A percentile compares a stretch with the other conserved stretches of the same genome.
These are phyloP conservation scores for Saccharum hybrid DNA, from an alignment of 202 grass and related monocot species.

Conservation along the genomic window DNA sequence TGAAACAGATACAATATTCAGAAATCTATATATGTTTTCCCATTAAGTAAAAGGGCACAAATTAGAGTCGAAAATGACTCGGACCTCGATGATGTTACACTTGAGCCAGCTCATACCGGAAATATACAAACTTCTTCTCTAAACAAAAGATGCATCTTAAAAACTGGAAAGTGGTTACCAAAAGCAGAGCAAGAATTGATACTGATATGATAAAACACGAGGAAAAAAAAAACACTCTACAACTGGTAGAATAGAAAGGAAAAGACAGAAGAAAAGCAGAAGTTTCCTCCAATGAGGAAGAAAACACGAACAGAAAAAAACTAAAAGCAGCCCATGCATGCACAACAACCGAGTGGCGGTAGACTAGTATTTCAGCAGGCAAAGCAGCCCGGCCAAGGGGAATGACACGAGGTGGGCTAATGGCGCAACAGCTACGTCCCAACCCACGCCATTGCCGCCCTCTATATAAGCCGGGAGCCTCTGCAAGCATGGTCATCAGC, in stretches of 20 bases:
- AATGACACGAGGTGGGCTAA: slow-evolving; percentile 42
- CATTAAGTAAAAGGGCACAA: not conserved
- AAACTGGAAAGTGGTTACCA: slow-evolving; percentile 22
- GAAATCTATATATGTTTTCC: not conserved
- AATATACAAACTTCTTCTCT: not conserved
- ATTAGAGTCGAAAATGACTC: not conserved
- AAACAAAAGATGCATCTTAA: slow-evolving; percentile 22
- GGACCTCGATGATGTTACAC: not conserved
- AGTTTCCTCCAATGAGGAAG: not conserved
- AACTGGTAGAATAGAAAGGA: not conserved
- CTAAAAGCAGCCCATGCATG: slow-evolving; percentile 31
- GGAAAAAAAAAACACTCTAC: not conserved
- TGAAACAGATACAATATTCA: not conserved
- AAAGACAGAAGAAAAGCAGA: not conserved
- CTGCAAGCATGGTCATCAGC: not conserved
- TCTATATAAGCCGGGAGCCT: slow-evolving; percentile 39
- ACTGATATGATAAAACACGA: slow-evolving; percentile 39
- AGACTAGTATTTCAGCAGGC: slow-evolving; percentile 7
- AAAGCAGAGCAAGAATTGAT: slow-evolving; percentile 32
- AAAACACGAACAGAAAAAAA: not conserved
- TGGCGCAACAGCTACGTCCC: slow-evolving; percentile 48
- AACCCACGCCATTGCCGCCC: slow-evolving; percentile 36
- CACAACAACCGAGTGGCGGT: slow-evolving; percentile 28
- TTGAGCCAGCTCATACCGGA: not conserved
- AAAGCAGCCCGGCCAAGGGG: not conserved